Evolutionary conservation across 2,329 filamentous ascomycete genomes (phyloP).

Genomic region (Apiospora pterosperma): DNA sequence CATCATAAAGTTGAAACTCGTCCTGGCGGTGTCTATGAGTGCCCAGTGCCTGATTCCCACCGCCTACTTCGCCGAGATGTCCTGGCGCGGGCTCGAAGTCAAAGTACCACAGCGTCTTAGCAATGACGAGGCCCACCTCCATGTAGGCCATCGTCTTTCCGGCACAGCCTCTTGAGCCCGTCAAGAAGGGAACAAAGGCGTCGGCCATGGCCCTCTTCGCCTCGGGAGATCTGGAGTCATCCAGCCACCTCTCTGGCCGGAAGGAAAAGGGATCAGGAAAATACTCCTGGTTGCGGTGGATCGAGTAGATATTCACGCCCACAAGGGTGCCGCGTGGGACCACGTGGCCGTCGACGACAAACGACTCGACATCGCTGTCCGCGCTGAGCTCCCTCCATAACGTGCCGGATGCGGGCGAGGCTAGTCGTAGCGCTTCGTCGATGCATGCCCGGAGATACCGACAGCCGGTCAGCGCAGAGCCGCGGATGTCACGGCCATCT

Average conservation of each 20-base stretch:
- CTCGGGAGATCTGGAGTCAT: slow-evolving; percentile 9
- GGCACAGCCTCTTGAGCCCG: slow-evolving; percentile 36
- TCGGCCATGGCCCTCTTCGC: slow-evolving; percentile 21
- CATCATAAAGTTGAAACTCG: not conserved
- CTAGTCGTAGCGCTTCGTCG: slow-evolving; percentile 17
- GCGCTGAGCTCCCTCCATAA: slow-evolving; percentile 12
- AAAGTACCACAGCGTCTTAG: slow-evolving; percentile 35
- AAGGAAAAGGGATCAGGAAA: slow-evolving; percentile 33
- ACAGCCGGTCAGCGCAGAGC: slow-evolving; percentile 9
- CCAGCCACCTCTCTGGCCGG: slow-evolving; percentile 18
- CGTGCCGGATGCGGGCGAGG: slow-evolving; percentile 11
- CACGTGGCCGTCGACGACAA: slow-evolving; percentile 19
- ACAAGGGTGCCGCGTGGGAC: slow-evolving; percentile 30
- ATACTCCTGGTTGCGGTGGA: slow-evolving; percentile 32
- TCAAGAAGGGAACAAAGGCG: slow-evolving; percentile 20
- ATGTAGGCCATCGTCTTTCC: slow-evolving; percentile 43
- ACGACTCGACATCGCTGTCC: not conserved
- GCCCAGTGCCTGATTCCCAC: not conserved
- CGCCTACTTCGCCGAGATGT: slow-evolving; percentile 6
- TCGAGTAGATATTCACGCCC: slow-evolving; percentile 34
- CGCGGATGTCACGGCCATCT: slow-evolving; percentile 9
- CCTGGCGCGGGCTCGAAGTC: slow-evolving; percentile 22
- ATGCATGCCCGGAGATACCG: slow-evolving; percentile 17
- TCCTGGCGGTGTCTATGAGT: not conserved
- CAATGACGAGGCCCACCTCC: slow-evolving; percentile 38